Conservation (phyloP, 495 filamentous ascomycete genomes). For the Annulohypoxylon bovei region DNA sequence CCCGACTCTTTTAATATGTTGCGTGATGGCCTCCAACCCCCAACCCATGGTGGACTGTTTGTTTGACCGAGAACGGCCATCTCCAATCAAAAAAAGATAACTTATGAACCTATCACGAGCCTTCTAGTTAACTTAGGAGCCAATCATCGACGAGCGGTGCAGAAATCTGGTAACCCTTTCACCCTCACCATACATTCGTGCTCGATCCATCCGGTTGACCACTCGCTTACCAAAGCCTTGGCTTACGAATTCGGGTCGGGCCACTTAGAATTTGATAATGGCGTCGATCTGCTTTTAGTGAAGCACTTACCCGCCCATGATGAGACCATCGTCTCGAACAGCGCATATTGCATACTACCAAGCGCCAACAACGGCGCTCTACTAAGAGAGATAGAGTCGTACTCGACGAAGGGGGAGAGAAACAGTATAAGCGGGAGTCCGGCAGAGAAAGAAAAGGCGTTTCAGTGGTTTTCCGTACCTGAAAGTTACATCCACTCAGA, state of each 20-base stretch:
- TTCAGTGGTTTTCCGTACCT: slow-evolving; percentile 33
- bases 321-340: slow-evolving; percentile 18
- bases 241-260: background rate
- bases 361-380: slow-evolving; percentile 7
- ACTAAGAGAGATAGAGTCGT: slow-evolving; percentile 20
- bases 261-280: slow-evolving; percentile 8
- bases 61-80: slow-evolving; percentile 27
- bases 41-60: slow-evolving; percentile 19
- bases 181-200: slow-evolving; percentile 1
- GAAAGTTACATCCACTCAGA: slow-evolving; percentile 37
- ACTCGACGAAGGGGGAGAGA: slow-evolving; percentile 26
- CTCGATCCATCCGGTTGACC: slow-evolving; percentile 5
- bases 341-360: slow-evolving; percentile 35
- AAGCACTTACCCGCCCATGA: slow-evolving; percentile 14
- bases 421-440: slow-evolving; percentile 21
- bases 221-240: slow-evolving; percentile 11
- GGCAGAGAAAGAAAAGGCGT: slow-evolving; percentile 21
- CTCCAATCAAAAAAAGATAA: slow-evolving; percentile 32
- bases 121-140: slow-evolving; percentile 1
- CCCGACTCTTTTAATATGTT: slow-evolving; percentile 37
- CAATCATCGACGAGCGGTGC: slow-evolving; percentile 10
- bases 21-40: slow-evolving; percentile 19
- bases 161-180: slow-evolving; percentile 15
- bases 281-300: background rate
- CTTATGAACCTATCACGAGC: slow-evolving; percentile 30